phyloP scores from a whole-genome alignment of 805 yeast species.

The Pichia deserticola region DNA sequence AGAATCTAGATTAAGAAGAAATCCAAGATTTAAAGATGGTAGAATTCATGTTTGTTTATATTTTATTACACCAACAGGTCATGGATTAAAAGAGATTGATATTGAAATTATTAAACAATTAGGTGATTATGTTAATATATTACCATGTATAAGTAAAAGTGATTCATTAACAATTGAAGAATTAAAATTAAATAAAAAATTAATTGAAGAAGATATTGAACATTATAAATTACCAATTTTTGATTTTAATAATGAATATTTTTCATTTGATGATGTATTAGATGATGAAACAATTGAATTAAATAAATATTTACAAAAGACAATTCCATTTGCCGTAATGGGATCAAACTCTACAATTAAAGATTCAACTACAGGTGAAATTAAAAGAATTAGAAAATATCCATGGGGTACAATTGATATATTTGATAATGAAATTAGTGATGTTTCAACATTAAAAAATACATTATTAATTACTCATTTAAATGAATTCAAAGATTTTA shows the following conservation, averaged over 20 bases:
- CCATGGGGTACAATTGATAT: slow-evolving; percentile 63
- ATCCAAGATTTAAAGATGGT: slow-evolving; percentile 79
- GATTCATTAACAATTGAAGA: slow-evolving; percentile 72
- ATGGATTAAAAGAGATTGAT: slow-evolving; percentile 66
- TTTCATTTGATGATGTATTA: slow-evolving; percentile 22
- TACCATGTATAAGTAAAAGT: slow-evolving; percentile 77
- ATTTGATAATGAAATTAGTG: slow-evolving; percentile 63
- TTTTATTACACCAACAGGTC: slow-evolving; percentile 63
- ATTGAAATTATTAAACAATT: slow-evolving; percentile 61
- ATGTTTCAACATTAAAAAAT: slow-evolving; percentile 73
- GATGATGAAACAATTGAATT: slow-evolving; percentile 26
- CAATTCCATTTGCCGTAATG: slow-evolving; percentile 58
- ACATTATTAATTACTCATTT: slow-evolving; percentile 76
- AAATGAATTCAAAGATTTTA: slow-evolving; percentile 80
- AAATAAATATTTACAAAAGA: slow-evolving; percentile 34
- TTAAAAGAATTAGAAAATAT: slow-evolving; percentile 45
- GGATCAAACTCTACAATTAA: slow-evolving; percentile 41
- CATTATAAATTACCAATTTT: slow-evolving; percentile 66
- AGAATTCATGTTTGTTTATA: slow-evolving; percentile 75
- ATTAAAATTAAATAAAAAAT: slow-evolving; percentile 60
- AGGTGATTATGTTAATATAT: slow-evolving; percentile 67
- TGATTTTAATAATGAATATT: slow-evolving; percentile 62
- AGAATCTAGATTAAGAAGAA: slow-evolving; percentile 74
- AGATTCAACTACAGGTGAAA: slow-evolving; percentile 31
- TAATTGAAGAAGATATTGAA: slow-evolving; percentile 71